Percentiles rank a stretch among this genome's conserved stretches.
Evolutionary conservation across 805 yeast genomes (phyloP).

Genomic region (Lachancea fermentati): DNA sequence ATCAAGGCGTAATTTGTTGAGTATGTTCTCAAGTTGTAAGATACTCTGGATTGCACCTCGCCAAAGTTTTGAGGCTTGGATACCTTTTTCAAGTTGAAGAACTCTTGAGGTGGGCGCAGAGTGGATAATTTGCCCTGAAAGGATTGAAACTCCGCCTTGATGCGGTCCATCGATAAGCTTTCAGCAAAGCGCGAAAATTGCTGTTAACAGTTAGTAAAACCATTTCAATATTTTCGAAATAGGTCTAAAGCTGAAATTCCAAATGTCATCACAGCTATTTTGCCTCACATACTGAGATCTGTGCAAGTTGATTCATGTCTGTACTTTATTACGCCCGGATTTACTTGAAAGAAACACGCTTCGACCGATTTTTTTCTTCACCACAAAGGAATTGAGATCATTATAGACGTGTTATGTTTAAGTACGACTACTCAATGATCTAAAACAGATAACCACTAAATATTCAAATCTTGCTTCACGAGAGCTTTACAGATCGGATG

Average conservation of each 20-base stretch:
- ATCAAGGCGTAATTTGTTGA: slow-evolving; percentile 80
- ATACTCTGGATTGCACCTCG: slow-evolving; percentile 83
- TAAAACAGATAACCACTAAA: too few species aligned
- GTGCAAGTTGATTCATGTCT: slow-evolving; percentile 9
- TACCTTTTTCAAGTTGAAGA: slow-evolving; percentile 82
- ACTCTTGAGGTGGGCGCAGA: slow-evolving; percentile 86
- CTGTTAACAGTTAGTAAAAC: slow-evolving; percentile 11
- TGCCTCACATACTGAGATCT: slow-evolving; percentile 5
- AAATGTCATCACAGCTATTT: neutral
- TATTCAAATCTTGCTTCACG: slow-evolving; percentile 76
- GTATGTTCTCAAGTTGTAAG: slow-evolving; percentile 81
- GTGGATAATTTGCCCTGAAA: slow-evolving; percentile 63
- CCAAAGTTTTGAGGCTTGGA: slow-evolving; percentile 87
- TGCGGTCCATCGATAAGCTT: slow-evolving; percentile 28
- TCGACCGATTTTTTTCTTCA: neutral
- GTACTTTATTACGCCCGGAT: neutral
- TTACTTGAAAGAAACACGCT: neutral
- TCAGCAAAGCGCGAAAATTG: slow-evolving; percentile 29
- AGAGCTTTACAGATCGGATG: slow-evolving; percentile 81
- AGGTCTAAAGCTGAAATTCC: too few species aligned
- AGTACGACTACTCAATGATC: slow-evolving; percentile 12
- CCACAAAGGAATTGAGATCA: neutral
- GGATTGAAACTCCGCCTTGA: slow-evolving; percentile 42
- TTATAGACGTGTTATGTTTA: too few species aligned
- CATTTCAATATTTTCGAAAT: too few species aligned